Evolutionary conservation across 1,284 basidiomycete species (phyloP), one percentile per base, ranked within the genome.

Genomic region (Ustanciosporium gigantosporum): DNA sequence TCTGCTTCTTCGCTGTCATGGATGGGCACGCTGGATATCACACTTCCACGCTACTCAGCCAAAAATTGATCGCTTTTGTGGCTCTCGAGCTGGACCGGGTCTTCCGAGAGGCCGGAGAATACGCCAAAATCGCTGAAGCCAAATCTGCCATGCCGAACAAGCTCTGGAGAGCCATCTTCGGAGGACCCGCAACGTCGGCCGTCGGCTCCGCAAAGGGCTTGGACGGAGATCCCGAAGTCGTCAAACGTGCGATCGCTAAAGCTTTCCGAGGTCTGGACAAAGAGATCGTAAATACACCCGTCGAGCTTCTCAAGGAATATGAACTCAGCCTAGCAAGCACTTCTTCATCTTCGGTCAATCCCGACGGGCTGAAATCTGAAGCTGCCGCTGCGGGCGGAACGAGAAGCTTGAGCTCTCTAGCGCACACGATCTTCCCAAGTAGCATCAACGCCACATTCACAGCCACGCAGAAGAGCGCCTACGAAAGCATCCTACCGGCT

Each of bases 11-110:
- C 69, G 82, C 89, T 2, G 87, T 95, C 22, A 88, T 93, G 84
- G 95, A 98, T 74, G 95, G 95, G 2, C 95, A 98, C 76, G 83
- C 86, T 2, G 95, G 91, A 1, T 83, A 74, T 60, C 84, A 90
- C 47, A 98, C 95, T 1, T 91, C 90, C 4, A 84, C 86, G 48
- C 82, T 96, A 23, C 86, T 99, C 24, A 87, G 88, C 2, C 87
- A 87, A 43, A 84, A 88, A 50, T 84, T 98, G 51, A 89, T 97
- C 56, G 89, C 90, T 25, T 88, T 89, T 11, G 86, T 96, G 39
- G 85, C 87, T 0, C 81, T 91, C 38, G 88, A 94, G 71, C 84
- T 98, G 22, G 79, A 81, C 32, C 79, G 78, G 17, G 75, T 82
- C 14, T 79, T 82, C 59, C 74, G 79, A n/a, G 81, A 74, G 36